Evolutionary conservation across 2,329 filamentous ascomycete genomes (phyloP), one percentile per base, ranked within the genome.

Genomic region (Talaromyces albobiverticillius): DNA sequence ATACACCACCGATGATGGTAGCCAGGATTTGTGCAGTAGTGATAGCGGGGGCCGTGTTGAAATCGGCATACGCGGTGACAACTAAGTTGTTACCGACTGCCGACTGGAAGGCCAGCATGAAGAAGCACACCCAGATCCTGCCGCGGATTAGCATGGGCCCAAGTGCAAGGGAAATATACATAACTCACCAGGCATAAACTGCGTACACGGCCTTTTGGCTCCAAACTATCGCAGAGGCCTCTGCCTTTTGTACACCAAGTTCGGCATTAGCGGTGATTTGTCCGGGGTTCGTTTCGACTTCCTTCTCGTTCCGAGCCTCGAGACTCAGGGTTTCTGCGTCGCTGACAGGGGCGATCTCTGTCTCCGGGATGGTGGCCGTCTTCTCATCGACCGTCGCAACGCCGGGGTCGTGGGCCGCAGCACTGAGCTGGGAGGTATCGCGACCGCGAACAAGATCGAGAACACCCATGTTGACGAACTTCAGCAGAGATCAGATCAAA

Each of bases 1-100:
- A 71, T 31, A 84, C 74, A 22, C 82, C 84, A 31, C 77, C 78
- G 29, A 86, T 79, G 38, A 85, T 70, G 54, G 69, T 77, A 13
- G 81, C 71, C 34, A 86, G 71, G 57, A 86, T 80, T 46, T 72
- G 70, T 14, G 81, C 79, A 2, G 81, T 79, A 3, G 14, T 79
- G 67, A 49, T 77, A 70, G 62, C 82, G 60, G 46, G 81, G 73
- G 68, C 84, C 71, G 29, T 67, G 14, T 69, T 50, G 60, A 82
- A 86, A 18, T 72, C 72, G 58, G 77, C 78, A 45, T 79, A 82
- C 29, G 81, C 78, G 49, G 74, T 78, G 25, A 77, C 73, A 23
- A 71, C 72, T 40, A 82, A 61, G 47, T 71, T 73, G 53, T 64
- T 63, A 42, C 74, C 70, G 32, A 75, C 72, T 6, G 67, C 66